phyloP scores from a whole-genome alignment of 345 rosid genomes.

The Eutrema japonicum region DNA sequence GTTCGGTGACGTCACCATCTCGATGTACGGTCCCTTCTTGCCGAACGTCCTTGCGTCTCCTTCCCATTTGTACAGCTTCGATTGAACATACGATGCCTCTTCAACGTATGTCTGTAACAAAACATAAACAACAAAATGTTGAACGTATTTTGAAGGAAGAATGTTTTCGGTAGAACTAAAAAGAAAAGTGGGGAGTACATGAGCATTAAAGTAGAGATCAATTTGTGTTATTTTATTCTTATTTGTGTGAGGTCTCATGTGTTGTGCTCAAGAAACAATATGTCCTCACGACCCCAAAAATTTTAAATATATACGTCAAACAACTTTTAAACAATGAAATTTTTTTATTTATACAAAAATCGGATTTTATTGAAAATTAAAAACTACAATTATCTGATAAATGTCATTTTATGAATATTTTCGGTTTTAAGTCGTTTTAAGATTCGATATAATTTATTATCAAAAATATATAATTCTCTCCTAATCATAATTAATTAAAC shows the following conservation, averaged over 20 bases:
- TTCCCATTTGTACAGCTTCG: constrained; percentile 52
- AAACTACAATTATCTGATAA: no score
- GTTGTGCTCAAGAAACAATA: constrained; percentile 5
- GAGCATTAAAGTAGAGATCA: neutral
- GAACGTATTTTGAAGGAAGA: neutral
- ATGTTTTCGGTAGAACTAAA: neutral
- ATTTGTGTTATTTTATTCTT: neutral
- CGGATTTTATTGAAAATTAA: no score
- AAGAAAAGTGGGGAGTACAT: neutral
- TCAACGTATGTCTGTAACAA: constrained; percentile 61
- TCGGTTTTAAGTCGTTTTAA: no score
- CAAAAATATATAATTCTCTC: no score
- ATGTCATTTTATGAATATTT: no score
- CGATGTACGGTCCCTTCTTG: constrained; percentile 62
- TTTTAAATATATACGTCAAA: no score
- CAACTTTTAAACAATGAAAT: no score
- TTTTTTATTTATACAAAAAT: no score
- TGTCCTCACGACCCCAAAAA: neutral
- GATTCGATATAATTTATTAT: no score
- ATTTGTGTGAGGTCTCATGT: neutral
- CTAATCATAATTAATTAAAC: no score
- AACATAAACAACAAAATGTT: neutral
- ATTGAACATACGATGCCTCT: constrained; percentile 53
- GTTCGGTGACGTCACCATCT: constrained; percentile 75
- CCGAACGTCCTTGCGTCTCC: constrained; percentile 37